Conservation (phyloP, 371 early-diverging fungal genomes). For the Entomophthora muscae region DNA sequence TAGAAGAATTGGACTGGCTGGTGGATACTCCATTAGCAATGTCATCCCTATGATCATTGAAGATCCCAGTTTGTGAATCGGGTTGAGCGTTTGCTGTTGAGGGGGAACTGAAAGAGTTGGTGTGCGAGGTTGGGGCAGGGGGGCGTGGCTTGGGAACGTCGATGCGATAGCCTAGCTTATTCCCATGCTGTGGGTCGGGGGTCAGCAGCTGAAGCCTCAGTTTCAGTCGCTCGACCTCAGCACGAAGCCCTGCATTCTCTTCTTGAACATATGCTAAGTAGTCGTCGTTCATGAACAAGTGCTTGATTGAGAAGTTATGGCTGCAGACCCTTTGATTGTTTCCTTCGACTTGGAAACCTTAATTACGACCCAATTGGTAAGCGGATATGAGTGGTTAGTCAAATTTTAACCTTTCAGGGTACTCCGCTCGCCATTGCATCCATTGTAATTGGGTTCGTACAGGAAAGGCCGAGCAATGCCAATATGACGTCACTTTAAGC, state of each 20-base stretch:
- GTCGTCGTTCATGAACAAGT: neutral
- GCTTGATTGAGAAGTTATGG: no score
- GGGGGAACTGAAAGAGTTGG: neutral
- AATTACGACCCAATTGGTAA: no score
- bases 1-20: slow-evolving; percentile 10
- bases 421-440: no score
- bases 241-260: neutral
- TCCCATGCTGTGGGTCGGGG: neutral
- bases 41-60: neutral
- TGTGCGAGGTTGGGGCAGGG: neutral
- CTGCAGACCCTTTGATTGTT: no score
- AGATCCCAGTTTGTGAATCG: neutral
- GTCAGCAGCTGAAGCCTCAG: neutral
- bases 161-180: neutral
- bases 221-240: slow-evolving; percentile 2
- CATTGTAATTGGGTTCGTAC: no score
- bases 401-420: no score
- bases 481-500: no score
- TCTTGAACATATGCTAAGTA: neutral
- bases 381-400: no score
- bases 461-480: no score
- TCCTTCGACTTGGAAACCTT: no score
- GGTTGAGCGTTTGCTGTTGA: neutral
- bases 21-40: neutral
- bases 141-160: neutral